These are phyloP conservation scores for Naganishia randhawae DNA, from an alignment of 768 basidiomycete genomes.

Conservation along the genomic window DNA sequence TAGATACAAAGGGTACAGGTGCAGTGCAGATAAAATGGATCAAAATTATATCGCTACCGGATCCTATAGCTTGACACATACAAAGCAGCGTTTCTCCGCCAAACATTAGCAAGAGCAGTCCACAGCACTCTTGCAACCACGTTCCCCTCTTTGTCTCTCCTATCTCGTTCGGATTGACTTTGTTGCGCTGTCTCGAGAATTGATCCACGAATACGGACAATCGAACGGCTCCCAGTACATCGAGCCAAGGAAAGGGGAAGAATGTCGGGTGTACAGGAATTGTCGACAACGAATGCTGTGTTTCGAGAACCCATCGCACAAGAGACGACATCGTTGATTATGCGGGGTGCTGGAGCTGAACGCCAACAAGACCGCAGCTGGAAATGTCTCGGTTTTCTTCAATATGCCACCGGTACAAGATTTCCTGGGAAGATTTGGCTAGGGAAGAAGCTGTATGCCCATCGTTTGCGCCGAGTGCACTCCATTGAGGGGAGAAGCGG, in stretches of 20 bases:
- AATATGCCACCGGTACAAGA: too few species aligned
- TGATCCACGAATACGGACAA: conserved; percentile 29
- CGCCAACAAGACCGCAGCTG: not conserved
- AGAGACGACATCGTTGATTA: conserved; percentile 7
- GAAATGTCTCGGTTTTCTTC: too few species aligned
- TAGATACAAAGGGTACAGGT: not conserved
- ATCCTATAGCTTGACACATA: not conserved
- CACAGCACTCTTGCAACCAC: conserved; percentile 41
- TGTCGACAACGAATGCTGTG: conserved; percentile 23
- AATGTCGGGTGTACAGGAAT: conserved; percentile 25
- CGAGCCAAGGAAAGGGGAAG: conserved; percentile 29
- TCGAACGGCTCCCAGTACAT: conserved; percentile 31
- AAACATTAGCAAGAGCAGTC: conserved; percentile 45
- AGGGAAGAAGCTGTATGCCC: too few species aligned
- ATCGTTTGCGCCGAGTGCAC: too few species aligned
- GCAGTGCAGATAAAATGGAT: not conserved
- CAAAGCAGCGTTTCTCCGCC: conserved; percentile 48
- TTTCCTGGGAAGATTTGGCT: too few species aligned
- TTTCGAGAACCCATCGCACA: conserved; percentile 11
- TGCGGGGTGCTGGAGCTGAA: not conserved
- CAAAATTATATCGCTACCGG: not conserved
- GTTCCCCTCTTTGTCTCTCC: conserved; percentile 29
- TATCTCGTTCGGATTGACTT: conserved; percentile 27
- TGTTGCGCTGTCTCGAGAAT: conserved; percentile 21
- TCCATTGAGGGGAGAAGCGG: too few species aligned